Evolutionary conservation across 2,329 filamentous ascomycete species (phyloP).

Genomic region (Hymenoscyphus linearis): DNA sequence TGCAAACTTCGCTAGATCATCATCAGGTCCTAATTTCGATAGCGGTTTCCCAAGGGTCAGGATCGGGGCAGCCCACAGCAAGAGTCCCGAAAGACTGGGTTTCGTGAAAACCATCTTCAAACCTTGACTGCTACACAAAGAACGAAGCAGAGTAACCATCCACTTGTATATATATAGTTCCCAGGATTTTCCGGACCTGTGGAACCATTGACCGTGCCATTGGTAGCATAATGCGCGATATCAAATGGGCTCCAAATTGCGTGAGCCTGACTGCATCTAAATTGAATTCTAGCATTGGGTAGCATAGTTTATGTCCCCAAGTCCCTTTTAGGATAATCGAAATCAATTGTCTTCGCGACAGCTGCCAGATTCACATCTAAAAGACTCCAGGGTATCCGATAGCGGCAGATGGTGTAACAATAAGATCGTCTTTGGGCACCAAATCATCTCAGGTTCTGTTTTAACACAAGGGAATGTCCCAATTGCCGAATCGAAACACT

Average conservation of each 20-base stretch:
- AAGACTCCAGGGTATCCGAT: neutral
- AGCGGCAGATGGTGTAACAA: neutral
- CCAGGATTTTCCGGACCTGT: neutral
- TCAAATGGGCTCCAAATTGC: neutral
- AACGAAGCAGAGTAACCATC: neutral
- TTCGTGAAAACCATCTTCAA: neutral
- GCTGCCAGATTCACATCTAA: neutral
- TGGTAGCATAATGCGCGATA: neutral
- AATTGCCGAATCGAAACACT: neutral
- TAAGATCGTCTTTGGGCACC: neutral
- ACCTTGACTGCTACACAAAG: neutral
- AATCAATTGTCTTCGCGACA: neutral
- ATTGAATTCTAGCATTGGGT: neutral
- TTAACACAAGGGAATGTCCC: neutral
- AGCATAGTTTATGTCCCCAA: neutral
- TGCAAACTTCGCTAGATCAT: constrained; percentile 12
- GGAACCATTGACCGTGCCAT: neutral
- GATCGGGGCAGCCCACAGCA: neutral
- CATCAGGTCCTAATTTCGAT: neutral
- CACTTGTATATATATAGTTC: neutral
- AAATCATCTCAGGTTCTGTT: neutral
- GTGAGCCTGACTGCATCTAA: neutral
- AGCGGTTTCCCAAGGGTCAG: neutral
- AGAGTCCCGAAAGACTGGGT: neutral
- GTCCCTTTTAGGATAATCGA: neutral